Evolutionary conservation across 805 yeast genomes (phyloP).

Genomic region (Maudiozyma barnettii): DNA sequence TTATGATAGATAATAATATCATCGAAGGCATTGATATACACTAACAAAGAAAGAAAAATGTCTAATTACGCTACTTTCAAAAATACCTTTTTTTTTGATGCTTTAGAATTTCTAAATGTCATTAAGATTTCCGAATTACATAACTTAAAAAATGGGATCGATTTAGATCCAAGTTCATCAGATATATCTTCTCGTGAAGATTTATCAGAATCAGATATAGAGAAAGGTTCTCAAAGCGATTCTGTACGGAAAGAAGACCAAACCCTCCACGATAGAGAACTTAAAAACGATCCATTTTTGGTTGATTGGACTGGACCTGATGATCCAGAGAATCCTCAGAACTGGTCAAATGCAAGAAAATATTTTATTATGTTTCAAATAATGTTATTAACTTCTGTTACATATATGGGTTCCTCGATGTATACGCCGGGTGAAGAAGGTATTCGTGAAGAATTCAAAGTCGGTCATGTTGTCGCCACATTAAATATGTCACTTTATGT

Average conservation of each 20-base stretch:
- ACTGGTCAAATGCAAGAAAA: slow-evolving; percentile 41
- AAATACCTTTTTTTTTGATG: background rate
- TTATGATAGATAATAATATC: too few species aligned
- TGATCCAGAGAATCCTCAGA: slow-evolving; percentile 49
- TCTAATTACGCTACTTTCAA: background rate
- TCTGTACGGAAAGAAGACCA: background rate
- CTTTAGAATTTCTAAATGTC: background rate
- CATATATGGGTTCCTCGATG: slow-evolving; percentile 49
- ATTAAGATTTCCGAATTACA: background rate
- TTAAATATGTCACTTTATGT: slow-evolving; percentile 46
- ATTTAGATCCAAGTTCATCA: background rate
- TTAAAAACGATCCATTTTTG: slow-evolving; percentile 17
- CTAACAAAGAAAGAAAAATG: too few species aligned
- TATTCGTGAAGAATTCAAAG: slow-evolving; percentile 36
- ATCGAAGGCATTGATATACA: too few species aligned
- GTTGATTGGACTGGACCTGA: slow-evolving; percentile 22
- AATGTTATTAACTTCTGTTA: slow-evolving; percentile 37
- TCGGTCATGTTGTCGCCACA: slow-evolving; percentile 35
- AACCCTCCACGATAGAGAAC: background rate
- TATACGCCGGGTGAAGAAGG: slow-evolving; percentile 41
- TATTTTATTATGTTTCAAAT: slow-evolving; percentile 31
- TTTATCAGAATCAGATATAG: background rate
- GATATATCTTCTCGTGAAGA: background rate
- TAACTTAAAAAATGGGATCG: background rate
- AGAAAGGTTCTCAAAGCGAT: background rate